phyloP scores from a whole-genome alignment of 2,329 filamentous ascomycete species.

The Aureobasidium melanogenum region DNA sequence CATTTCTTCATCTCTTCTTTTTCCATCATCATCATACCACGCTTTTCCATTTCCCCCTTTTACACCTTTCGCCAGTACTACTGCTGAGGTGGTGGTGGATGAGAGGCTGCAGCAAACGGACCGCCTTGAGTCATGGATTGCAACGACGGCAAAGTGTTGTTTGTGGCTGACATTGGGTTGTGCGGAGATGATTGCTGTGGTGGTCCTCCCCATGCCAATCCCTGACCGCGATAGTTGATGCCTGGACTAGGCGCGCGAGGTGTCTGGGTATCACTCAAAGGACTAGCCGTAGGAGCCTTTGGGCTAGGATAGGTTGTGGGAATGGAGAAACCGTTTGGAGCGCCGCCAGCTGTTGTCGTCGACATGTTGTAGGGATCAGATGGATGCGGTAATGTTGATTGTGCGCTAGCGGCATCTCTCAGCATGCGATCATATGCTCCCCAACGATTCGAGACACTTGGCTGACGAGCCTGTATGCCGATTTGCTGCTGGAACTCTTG shows the following conservation, averaged over 20 bases:
- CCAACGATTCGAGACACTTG: conserved; percentile 25
- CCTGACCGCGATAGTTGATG: neutral
- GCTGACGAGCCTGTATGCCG: conserved; percentile 20
- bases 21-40: neutral
- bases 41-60: neutral
- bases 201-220: neutral
- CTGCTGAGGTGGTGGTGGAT: neutral
- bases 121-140: conserved; percentile 4
- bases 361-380: neutral
- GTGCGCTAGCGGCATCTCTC: conserved; percentile 19
- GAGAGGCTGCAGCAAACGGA: neutral
- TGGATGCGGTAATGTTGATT: neutral
- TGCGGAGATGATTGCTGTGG: neutral
- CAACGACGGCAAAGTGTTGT: neutral
- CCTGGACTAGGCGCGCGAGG: conserved; percentile 2
- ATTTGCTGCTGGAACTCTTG: conserved; percentile 37
- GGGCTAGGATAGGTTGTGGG: conserved; percentile 19
- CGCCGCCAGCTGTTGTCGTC: conserved; percentile 1
- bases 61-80: neutral
- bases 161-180: neutral
- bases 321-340: neutral
- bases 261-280: conserved; percentile 17
- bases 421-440: conserved; percentile 26
- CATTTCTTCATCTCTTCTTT: neutral
- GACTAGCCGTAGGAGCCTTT: conserved; percentile 25